Percentiles rank a stretch among this genome's conserved stretches.
Evolutionary conservation across 164 flowering plant species (phyloP).

Genomic region (Magnolia officinalis): DNA sequence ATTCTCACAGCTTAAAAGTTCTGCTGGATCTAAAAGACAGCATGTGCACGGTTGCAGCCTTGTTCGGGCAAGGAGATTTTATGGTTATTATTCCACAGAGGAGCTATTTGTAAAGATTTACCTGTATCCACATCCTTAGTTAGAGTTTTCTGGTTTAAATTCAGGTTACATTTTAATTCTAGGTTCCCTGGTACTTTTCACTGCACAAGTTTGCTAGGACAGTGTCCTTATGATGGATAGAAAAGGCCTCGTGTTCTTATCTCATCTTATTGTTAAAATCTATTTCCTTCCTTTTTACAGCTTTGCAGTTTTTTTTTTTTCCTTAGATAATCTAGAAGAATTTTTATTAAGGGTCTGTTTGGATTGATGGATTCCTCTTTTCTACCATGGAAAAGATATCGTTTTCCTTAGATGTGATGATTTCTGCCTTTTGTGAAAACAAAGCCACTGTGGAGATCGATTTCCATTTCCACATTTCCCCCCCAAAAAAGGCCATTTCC

Average conservation of each 20-base stretch:
- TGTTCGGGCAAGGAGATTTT: conserved; percentile 73
- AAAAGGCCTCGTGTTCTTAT: background rate
- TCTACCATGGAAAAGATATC: no score
- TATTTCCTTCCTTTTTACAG: background rate
- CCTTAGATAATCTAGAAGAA: no score
- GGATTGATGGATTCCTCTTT: no score
- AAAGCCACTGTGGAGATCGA: no score
- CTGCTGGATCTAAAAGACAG: conserved; percentile 63
- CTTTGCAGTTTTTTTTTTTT: background rate
- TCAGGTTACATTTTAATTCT: background rate
- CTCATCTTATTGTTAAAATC: background rate
- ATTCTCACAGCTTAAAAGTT: conserved; percentile 56
- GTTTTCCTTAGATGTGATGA: no score
- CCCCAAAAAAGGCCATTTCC: no score
- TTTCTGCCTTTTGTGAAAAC: no score
- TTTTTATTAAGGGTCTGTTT: no score
- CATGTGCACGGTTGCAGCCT: conserved; percentile 88
- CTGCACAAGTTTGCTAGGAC: background rate
- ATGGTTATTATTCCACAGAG: conserved; percentile 84
- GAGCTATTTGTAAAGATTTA: conserved; percentile 84
- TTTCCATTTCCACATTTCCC: no score
- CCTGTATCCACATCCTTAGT: conserved; percentile 74
- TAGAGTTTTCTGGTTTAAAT: background rate
- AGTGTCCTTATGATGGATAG: no score
- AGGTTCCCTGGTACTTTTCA: background rate